Evolutionary conservation across 441 rosid species (phyloP).

Genomic region (Omphalea diandra): DNA sequence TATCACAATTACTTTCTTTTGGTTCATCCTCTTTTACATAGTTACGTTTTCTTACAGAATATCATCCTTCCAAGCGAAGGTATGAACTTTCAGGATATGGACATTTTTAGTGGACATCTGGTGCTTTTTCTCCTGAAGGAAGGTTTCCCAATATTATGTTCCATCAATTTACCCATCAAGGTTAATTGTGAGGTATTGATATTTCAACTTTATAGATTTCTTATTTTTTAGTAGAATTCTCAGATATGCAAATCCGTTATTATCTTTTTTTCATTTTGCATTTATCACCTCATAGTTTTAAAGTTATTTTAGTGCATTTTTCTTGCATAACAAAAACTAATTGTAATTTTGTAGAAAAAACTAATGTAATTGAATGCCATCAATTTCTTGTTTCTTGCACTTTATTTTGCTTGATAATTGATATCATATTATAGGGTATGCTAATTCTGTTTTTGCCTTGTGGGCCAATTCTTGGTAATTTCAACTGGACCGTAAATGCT

Average conservation of each 20-base stretch:
- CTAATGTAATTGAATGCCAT: constrained; percentile 1
- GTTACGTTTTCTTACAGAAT: constrained; percentile 39
- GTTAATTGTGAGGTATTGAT: constrained; percentile 44
- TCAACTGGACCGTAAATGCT: not conserved
- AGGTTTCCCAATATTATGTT: constrained; percentile 60
- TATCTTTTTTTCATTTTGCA: not conserved
- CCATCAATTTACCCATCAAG: constrained; percentile 62
- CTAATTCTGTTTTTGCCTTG: not conserved
- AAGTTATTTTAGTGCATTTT: not conserved
- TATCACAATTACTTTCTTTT: not conserved
- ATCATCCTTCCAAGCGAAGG: constrained; percentile 62
- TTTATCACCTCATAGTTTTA: constrained; percentile 2
- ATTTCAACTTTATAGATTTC: constrained; percentile 16
- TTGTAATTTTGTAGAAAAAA: not conserved
- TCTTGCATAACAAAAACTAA: not conserved
- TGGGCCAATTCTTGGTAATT: not conserved
- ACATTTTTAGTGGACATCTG: constrained; percentile 66
- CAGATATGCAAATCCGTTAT: not conserved
- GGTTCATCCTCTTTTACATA: constrained; percentile 13
- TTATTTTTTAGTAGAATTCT: constrained; percentile 1
- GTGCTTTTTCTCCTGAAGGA: constrained; percentile 64
- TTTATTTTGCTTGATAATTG: not conserved
- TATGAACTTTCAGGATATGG: constrained; percentile 76
- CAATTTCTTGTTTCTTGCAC: not conserved
- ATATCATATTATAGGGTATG: not conserved